A percentile compares a stretch with the other conserved stretches of the same genome.
These are phyloP conservation scores for Dictyostelium capitatum DNA, from an alignment of 78 protist genomes.

Conservation along the genomic window DNA sequence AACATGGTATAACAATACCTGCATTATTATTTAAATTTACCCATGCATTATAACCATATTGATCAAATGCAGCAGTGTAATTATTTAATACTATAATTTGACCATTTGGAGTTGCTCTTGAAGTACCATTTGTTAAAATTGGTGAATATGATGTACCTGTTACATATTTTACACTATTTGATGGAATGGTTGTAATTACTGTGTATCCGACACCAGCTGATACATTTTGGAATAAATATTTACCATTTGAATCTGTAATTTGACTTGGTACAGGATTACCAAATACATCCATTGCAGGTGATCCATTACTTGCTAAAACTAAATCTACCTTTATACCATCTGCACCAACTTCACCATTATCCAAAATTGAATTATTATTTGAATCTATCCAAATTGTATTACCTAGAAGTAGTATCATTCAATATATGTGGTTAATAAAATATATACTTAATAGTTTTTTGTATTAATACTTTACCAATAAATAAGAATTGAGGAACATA, in stretches of 20 bases:
- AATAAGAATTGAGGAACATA: not conserved
- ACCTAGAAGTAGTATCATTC: not conserved
- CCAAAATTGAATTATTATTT: constrained; percentile 6
- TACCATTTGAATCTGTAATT: constrained; percentile 19
- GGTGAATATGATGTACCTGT: not conserved
- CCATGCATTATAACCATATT: not conserved
- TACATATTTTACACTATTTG: not conserved
- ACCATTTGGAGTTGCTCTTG: not conserved
- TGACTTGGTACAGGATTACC: not conserved
- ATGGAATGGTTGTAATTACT: not conserved
- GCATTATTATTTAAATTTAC: not conserved
- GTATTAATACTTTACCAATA: constrained; percentile 8
- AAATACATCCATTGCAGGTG: not conserved
- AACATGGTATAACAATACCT: constrained; percentile 51
- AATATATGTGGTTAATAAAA: no score
- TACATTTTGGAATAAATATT: constrained; percentile 19
- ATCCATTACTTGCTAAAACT: not conserved
- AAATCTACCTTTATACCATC: constrained; percentile 15
- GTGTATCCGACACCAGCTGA: not conserved
- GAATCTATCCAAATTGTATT: constrained; percentile 12
- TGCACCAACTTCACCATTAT: constrained; percentile 31
- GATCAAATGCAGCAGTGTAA: not conserved
- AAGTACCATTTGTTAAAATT: not conserved
- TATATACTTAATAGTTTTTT: no score
- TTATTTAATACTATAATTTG: not conserved